Base-by-base conservation (phyloP, 345 rosid species). In the Eutrema heterophyllum region DNA sequence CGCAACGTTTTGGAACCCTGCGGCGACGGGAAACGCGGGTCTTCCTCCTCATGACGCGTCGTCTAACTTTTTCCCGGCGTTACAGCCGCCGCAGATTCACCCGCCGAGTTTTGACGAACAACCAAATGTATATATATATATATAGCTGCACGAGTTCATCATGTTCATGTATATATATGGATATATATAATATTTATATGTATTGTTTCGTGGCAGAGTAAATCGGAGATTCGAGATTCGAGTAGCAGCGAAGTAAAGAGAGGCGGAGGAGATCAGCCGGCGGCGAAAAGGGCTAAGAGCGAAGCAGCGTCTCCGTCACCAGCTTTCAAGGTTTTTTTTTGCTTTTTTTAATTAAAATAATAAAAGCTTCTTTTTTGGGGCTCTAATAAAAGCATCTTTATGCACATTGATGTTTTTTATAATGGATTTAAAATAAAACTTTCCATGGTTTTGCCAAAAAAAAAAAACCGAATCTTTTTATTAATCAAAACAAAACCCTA, bases 1-100 rank as follows among this genome's bases (percentile, higher is more conserved):
- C 80, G 87, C 96, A 4, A 87, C 94, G 14, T 92, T 88, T 70
- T 95, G 99, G 99, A 90, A 90, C 76, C 77, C 77, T 21, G 67
- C 80, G 2, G 77, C 57, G 7, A 8, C 80, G 2, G 73, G 68
- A 94, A 90, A 90, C 55, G 91, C 88, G 2, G 82, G 89, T 24
- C 82, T 86, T 38, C 75, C 26, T 75, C 82, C 68, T 67, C 81
- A 60, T 21, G 96, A 95, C 36, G 76, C 78, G 65, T 85, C 91
- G 14, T 80, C 97, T 0, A 78, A 73, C 76, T 84, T 84, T 76
- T 87, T 86, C 53, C 87, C 92, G 7, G 71, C 85, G 15, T 67
- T 84, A 77, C 96, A 88, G 51, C 61, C 86, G 15, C 67, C 83
- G 26, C 89, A 81, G 65, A 82, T 87, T 74, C 78, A 79, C 2